Percentiles rank a stretch among this genome's conserved stretches.
phyloP scores from a whole-genome alignment of 2,329 filamentous ascomycete species.

The Dryadomyces quercus-mongolicae region DNA sequence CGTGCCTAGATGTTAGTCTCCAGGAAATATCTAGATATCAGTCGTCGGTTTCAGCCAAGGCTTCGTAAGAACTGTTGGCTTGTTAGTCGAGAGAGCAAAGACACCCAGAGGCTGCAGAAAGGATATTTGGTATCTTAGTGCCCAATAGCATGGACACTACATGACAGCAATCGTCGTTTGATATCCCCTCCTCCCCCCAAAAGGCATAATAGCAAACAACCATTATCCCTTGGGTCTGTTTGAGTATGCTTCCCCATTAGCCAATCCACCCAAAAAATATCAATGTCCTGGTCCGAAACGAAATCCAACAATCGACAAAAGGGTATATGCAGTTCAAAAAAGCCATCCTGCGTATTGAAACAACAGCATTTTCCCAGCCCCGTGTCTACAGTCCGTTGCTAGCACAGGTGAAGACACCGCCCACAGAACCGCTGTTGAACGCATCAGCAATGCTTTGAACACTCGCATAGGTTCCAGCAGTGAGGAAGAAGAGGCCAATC shows the following conservation, averaged over 20 bases:
- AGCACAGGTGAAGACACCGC: constrained; percentile 62
- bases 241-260: no score
- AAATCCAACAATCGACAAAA: not conserved
- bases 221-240: no score
- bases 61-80: no score
- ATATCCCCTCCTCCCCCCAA: not conserved
- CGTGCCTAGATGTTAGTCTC: no score
- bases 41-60: no score
- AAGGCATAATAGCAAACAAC: not conserved
- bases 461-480: constrained; percentile 68
- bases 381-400: constrained; percentile 46
- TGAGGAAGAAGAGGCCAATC: constrained; percentile 71
- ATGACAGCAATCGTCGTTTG: not conserved
- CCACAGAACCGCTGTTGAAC: constrained; percentile 52
- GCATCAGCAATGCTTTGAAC: constrained; percentile 65
- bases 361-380: no score
- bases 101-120: not conserved
- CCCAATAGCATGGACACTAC: not conserved
- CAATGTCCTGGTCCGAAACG: not conserved
- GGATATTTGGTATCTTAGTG: not conserved
- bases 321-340: not conserved
- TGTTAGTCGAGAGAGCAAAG: not conserved
- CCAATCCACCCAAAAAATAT: not conserved
- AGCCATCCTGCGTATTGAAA: no score
- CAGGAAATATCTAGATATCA: no score